Conservation (phyloP, 305 asterid species). For the Withania somnifera region DNA sequence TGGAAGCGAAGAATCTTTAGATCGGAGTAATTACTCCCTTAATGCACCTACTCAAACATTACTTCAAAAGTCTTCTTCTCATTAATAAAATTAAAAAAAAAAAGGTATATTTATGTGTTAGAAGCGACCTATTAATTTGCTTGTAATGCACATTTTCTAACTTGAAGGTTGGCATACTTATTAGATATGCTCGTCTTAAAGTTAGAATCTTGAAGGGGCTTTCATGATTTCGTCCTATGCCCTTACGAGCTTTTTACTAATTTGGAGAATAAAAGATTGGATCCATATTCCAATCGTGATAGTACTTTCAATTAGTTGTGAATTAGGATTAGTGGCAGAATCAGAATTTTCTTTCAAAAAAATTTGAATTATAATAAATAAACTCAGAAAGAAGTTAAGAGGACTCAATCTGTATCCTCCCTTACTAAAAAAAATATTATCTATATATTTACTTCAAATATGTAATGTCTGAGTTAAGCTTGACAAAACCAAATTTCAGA, state of each 20-base stretch:
- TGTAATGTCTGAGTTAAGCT: background rate
- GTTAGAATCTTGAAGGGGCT: background rate
- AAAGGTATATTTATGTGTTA: background rate
- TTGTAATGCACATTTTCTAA: background rate
- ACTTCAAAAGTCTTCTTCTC: too few relatives aligned
- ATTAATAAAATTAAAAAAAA: too few relatives aligned
- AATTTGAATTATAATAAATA: background rate
- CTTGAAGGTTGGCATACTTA: background rate
- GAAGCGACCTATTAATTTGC: background rate
- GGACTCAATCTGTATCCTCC: background rate
- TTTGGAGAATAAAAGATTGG: background rate
- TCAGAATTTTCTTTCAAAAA: background rate
- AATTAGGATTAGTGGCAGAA: background rate
- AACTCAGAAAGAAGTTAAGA: background rate
- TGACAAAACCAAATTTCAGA: background rate
- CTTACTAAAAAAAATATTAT: too few relatives aligned
- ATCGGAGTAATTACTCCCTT: too few relatives aligned
- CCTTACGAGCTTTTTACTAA: background rate
- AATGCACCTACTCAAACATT: too few relatives aligned
- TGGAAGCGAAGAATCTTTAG: too few relatives aligned
- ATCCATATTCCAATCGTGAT: background rate
- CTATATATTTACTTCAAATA: background rate
- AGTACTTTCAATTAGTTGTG: background rate
- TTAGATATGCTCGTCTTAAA: background rate
- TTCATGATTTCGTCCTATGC: slow-evolving; percentile 3